A percentile compares a stretch with the other conserved stretches of the same genome.
phyloP scores from a whole-genome alignment of 2,329 filamentous ascomycete genomes.

The Aspergillus alliaceus region DNA sequence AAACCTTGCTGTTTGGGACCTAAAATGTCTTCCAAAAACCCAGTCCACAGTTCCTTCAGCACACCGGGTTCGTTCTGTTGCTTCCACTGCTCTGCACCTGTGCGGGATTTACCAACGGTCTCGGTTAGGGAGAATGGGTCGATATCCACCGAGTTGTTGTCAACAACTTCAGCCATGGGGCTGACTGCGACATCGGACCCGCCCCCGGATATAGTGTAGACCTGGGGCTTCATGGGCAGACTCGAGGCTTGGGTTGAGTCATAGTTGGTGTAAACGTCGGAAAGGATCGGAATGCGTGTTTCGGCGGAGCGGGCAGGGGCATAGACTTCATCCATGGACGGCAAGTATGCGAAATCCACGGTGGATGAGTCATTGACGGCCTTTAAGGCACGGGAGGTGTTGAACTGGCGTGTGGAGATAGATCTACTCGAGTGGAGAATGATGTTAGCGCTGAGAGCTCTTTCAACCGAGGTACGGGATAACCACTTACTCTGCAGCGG shows the following conservation, averaged over 20 bases:
- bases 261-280: slow-evolving; percentile 37
- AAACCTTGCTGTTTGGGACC: slow-evolving; percentile 30
- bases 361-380: slow-evolving; percentile 59
- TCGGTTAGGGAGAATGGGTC: slow-evolving; percentile 59
- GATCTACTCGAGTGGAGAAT: slow-evolving; percentile 49
- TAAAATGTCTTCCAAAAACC: slow-evolving; percentile 39
- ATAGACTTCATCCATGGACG: slow-evolving; percentile 49
- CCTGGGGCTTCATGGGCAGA: slow-evolving; percentile 55
- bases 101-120: slow-evolving; percentile 42
- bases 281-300: slow-evolving; percentile 53
- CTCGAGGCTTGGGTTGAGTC: slow-evolving; percentile 19
- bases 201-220: slow-evolving; percentile 52
- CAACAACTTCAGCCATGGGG: slow-evolving; percentile 59
- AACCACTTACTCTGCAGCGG: slow-evolving; percentile 39
- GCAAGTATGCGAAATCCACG: slow-evolving; percentile 64
- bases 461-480: slow-evolving; percentile 1
- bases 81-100: slow-evolving; percentile 35
- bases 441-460: slow-evolving; percentile 15
- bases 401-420: slow-evolving; percentile 58
- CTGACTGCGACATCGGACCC: slow-evolving; percentile 48
- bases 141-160: slow-evolving; percentile 57
- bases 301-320: slow-evolving; percentile 32
- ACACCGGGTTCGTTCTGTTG: slow-evolving; percentile 36
- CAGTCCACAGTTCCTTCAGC: slow-evolving; percentile 36
- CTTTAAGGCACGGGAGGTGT: slow-evolving; percentile 59